Evolutionary conservation across 768 basidiomycete species (phyloP).

Genomic region (Leccinum pellstonianum): DNA sequence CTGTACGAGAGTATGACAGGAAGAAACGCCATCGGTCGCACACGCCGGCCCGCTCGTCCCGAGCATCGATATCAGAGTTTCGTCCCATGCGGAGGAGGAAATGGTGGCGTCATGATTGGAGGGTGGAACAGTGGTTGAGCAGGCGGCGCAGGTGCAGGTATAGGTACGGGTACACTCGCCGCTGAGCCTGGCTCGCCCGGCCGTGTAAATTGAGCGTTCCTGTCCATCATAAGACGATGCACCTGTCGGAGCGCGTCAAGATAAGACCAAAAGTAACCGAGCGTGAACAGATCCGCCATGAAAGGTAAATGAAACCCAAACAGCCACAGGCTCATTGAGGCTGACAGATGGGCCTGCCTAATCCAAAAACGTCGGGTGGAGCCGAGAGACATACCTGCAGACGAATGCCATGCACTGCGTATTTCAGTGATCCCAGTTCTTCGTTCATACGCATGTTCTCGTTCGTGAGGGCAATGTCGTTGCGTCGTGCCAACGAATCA

Average conservation of each 20-base stretch:
- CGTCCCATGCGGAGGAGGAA: slow-evolving; percentile 31
- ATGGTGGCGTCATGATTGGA: slow-evolving; percentile 33
- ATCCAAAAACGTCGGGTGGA: slow-evolving; percentile 7
- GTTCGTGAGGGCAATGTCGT: slow-evolving; percentile 65
- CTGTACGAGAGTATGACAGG: background rate
- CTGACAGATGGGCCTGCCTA: background rate
- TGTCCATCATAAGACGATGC: slow-evolving; percentile 75
- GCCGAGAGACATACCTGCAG: slow-evolving; percentile 60
- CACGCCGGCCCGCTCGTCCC: slow-evolving; percentile 4
- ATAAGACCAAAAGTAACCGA: slow-evolving; percentile 17
- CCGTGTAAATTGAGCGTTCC: slow-evolving; percentile 57
- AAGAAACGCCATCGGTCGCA: background rate
- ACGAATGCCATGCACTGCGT: slow-evolving; percentile 69
- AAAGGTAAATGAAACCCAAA: slow-evolving; percentile 11
- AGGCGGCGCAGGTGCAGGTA: slow-evolving; percentile 22
- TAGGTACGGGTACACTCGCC: slow-evolving; percentile 18
- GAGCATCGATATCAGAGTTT: slow-evolving; percentile 23
- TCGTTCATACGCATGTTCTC: slow-evolving; percentile 72
- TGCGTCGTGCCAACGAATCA: slow-evolving; percentile 59
- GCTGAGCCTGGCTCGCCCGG: slow-evolving; percentile 25
- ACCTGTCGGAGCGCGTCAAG: slow-evolving; percentile 36
- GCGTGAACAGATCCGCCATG: slow-evolving; percentile 7
- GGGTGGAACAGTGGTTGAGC: slow-evolving; percentile 26
- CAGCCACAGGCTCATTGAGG: background rate
- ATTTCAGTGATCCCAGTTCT: slow-evolving; percentile 68